Conservation (phyloP, 352 stramenopile species). For the Nothophytophthora sp. region DNA sequence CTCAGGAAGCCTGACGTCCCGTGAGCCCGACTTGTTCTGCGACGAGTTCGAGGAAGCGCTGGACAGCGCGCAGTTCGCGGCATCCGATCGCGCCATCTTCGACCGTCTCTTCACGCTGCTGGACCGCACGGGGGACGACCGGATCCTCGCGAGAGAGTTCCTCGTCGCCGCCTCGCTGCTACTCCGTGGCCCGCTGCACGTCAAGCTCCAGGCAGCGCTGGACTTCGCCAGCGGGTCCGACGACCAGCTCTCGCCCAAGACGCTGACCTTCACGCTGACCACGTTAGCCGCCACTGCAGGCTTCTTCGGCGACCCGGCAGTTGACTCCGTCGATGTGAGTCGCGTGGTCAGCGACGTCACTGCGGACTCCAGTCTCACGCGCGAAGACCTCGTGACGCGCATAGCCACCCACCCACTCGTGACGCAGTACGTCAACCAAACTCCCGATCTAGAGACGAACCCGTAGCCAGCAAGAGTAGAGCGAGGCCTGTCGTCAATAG, state of each 20-base stretch:
- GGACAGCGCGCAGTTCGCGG: conserved; percentile 40
- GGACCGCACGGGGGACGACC: conserved; percentile 59
- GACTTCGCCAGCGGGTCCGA: conserved; percentile 19
- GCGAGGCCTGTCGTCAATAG: too few relatives aligned
- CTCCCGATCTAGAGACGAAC: neutral
- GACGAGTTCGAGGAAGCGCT: conserved; percentile 40
- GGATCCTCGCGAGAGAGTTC: conserved; percentile 42
- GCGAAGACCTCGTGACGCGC: conserved; percentile 25
- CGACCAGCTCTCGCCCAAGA: conserved; percentile 13
- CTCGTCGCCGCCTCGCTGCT: conserved; percentile 43
- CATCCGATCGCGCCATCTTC: conserved; percentile 50
- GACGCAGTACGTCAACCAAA: conserved; percentile 47
- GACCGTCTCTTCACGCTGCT: conserved; percentile 61
- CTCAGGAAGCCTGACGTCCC: conserved; percentile 2
- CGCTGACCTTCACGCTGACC: conserved; percentile 46
- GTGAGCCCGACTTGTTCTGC: conserved; percentile 37
- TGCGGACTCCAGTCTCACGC: conserved; percentile 3
- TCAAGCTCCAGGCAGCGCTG: conserved; percentile 41
- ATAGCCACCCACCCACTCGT: conserved; percentile 42
- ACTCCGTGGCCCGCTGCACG: conserved; percentile 37
- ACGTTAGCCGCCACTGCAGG: conserved; percentile 43
- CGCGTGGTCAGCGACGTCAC: conserved; percentile 17
- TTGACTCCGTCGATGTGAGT: conserved; percentile 32
- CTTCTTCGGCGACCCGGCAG: conserved; percentile 57
- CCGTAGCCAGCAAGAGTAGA: neutral